phyloP scores from a whole-genome alignment of 306 rosid species.

The Psophocarpus tetragonolobus region DNA sequence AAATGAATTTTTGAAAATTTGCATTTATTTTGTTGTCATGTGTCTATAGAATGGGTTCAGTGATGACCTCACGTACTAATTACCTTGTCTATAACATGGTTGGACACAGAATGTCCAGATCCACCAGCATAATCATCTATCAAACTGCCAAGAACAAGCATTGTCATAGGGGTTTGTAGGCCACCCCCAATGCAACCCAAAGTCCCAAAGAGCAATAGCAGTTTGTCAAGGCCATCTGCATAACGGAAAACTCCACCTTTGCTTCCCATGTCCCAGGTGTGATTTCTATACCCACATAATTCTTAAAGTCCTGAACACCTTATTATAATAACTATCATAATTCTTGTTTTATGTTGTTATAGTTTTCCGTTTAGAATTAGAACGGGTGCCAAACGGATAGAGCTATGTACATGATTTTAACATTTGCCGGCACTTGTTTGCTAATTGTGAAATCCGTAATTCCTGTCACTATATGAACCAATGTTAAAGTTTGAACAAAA shows the following conservation, averaged over 20 bases:
- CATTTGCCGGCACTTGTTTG: conserved; percentile 41
- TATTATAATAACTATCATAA: not conserved
- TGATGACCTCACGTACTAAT: not conserved
- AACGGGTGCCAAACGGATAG: conserved; percentile 4
- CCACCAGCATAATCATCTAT: conserved; percentile 59
- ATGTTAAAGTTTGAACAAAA: not conserved
- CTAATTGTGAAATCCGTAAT: not conserved
- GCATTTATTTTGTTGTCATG: not conserved
- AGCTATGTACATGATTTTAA: not conserved
- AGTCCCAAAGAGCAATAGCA: conserved; percentile 62
- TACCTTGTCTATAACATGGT: conserved; percentile 54
- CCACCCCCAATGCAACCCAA: conserved; percentile 88
- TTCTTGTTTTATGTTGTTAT: not conserved
- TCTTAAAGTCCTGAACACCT: not conserved
- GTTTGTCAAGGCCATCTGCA: conserved; percentile 66
- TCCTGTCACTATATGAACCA: conserved; percentile 7
- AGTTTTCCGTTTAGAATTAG: not conserved
- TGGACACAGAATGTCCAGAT: conserved; percentile 37
- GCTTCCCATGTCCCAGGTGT: conserved; percentile 43
- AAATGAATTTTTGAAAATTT: conserved; percentile 5
- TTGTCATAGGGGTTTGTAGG: conserved; percentile 64
- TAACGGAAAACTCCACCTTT: conserved; percentile 53
- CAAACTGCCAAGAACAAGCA: conserved; percentile 70
- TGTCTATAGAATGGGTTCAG: not conserved
- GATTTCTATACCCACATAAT: not conserved